phyloP scores from a whole-genome alignment of 805 yeast genomes.

The Starmerella ratchasimensis region DNA sequence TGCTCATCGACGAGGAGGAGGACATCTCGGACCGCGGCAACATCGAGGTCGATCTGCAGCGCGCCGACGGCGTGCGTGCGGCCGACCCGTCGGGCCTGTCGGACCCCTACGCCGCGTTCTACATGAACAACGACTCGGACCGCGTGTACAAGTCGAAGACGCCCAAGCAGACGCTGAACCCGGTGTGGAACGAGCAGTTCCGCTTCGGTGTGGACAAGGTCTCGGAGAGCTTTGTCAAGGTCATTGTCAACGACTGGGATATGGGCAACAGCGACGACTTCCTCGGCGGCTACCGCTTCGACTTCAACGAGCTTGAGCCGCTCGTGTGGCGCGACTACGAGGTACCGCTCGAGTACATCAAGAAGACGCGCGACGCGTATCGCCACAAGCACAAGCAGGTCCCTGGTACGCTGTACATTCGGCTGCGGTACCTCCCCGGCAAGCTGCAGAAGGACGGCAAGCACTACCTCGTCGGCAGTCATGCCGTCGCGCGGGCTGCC shows the following conservation, averaged over 20 bases:
- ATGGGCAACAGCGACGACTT: slow-evolving; percentile 77
- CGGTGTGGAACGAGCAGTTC: slow-evolving; percentile 72
- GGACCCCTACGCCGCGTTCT: slow-evolving; percentile 73
- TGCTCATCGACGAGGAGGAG: slow-evolving; percentile 58
- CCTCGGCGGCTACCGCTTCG: slow-evolving; percentile 51
- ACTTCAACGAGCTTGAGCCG: slow-evolving; percentile 47
- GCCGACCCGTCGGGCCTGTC: slow-evolving; percentile 90
- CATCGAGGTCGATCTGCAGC: slow-evolving; percentile 44
- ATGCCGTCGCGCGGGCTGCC: slow-evolving; percentile 19
- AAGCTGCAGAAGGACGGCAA: slow-evolving; percentile 33
- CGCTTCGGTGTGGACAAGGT: slow-evolving; percentile 17
- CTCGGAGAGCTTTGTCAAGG: slow-evolving; percentile 21
- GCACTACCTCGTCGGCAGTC: slow-evolving; percentile 15
- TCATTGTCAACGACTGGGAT: slow-evolving; percentile 78
- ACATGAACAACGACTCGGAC: slow-evolving; percentile 44
- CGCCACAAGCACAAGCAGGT: slow-evolving; percentile 38
- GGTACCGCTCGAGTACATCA: slow-evolving; percentile 34
- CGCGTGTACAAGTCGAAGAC: slow-evolving; percentile 60
- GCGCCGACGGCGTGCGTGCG: slow-evolving; percentile 57
- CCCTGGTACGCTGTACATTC: slow-evolving; percentile 46
- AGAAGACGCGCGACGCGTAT: slow-evolving; percentile 30
- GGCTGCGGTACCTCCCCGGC: slow-evolving; percentile 53
- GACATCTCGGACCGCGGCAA: slow-evolving; percentile 62
- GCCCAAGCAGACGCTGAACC: slow-evolving; percentile 74
- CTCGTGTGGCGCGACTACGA: slow-evolving; percentile 38